Base-by-base conservation (phyloP, 139 green algal species). In the Coelastrella sp. region DNA sequence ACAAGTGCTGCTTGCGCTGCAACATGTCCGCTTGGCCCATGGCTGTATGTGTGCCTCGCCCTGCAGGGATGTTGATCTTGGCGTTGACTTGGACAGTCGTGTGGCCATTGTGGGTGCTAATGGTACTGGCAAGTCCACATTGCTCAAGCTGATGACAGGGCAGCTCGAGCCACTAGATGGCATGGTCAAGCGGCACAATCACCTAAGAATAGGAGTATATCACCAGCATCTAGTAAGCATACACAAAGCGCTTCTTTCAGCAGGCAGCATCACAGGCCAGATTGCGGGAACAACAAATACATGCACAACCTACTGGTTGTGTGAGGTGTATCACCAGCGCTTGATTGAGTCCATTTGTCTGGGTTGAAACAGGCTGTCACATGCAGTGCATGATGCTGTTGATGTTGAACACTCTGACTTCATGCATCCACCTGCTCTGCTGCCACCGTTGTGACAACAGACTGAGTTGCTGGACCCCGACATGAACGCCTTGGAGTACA, bases 81-180 rank as follows among this genome's bases (percentile, higher is more conserved):
- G 97, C 4, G 95, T 99, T 74, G 98, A 99, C 93, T 93, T 98
- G 58, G 98, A 99, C 96, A 91, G 91, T 61, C 88, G 98, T 14
- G 95, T 99, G 11, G 98, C 98, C 9, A 92, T 99, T 24, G 98
- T 99, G 84, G 97, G 97, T 8, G 96, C 97, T 24, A 99, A 99
- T 91, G 96, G 96, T 11, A 91, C 93, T n/a, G 97, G 98, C 91
- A 99, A 99, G 95, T 99, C 96, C 0, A 99, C 98, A 63, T 93
- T 99, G 66, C 93, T 99, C 24, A 99, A 99, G 95, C 95, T 99
- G 57, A 99, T 99, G 98, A 95, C 96, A 66, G 98, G 98, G 57
- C 93, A 97, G 1, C 90, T 99, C 59, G 96, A 97, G 60, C 95
- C 97, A 20, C 90, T 97, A 27, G 96, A 98, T 66, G 98, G 98